Evolutionary conservation across 2,329 filamentous ascomycete species (phyloP).

Genomic region (Beauveria sp.): DNA sequence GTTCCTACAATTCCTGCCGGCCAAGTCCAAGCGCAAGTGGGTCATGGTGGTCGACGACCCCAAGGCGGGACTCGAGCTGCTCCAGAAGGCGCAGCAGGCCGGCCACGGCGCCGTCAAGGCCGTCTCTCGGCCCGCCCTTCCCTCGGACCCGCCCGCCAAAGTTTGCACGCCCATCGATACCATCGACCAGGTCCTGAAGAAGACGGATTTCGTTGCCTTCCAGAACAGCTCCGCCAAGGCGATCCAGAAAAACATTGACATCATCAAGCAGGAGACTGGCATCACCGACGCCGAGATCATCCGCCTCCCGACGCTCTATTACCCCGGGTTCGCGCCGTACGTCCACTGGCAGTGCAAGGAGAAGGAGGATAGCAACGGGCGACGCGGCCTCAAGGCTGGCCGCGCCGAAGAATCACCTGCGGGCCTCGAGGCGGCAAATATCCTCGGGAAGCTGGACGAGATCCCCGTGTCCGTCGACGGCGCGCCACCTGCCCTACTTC

Average conservation of each 20-base stretch:
- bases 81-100: slow-evolving; percentile 12
- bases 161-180: slow-evolving; percentile 12
- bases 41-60: slow-evolving; percentile 19
- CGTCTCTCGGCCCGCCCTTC: slow-evolving; percentile 11
- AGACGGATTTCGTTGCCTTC: neutral
- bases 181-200: slow-evolving; percentile 15
- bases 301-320: slow-evolving; percentile 16
- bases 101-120: slow-evolving; percentile 16
- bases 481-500: neutral
- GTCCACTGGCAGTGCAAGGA: too few relatives aligned
- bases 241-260: slow-evolving; percentile 18
- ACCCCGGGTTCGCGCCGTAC: neutral
- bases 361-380: too few relatives aligned
- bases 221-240: slow-evolving; percentile 13
- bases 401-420: neutral
- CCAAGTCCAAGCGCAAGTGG: slow-evolving; percentile 18
- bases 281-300: slow-evolving; percentile 18
- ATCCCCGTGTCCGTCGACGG: too few relatives aligned
- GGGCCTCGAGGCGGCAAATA: neutral
- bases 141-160: neutral
- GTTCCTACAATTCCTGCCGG: slow-evolving; percentile 22
- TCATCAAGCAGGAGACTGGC: slow-evolving; percentile 18
- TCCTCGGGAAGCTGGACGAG: neutral
- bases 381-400: too few relatives aligned
- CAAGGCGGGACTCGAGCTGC: slow-evolving; percentile 13